Evolutionary conservation across 805 yeast genomes (phyloP), one percentile per base, ranked within the genome.

Genomic region (Pichia nanzhaoensis): DNA sequence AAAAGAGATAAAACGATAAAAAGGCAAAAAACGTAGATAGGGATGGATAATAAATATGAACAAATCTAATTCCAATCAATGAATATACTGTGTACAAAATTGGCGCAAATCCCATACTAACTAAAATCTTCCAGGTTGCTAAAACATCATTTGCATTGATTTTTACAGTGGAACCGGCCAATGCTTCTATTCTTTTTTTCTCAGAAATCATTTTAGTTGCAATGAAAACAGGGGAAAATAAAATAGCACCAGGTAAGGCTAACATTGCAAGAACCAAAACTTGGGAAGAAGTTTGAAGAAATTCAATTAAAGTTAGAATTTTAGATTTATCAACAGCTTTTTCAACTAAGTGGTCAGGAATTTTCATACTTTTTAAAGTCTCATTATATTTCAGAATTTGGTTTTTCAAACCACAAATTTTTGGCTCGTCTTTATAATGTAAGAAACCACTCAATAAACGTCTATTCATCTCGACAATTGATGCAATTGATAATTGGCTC

Each of bases 91-190:
- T 77, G 68, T 91, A 93, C 24, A 93, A 68, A 35, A 87, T 61
- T 2, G 99, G 99, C 0, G 97, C 95, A 44, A 87, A 67, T 5
- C 91, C 95, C 76, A 93, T 75, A 30, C 90, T 80, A 34, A 91
- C 88, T 51, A 93, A 70, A 39, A 93, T 82, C 64, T 93, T 93
- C 99, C 99, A 93, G 1, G 98, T 90, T 2, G 98, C 98, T 48
- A 93, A 77, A 21, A 93, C 97, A 63, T 93, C 99, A 46, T 80
- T 83, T 16, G 95, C 99, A 58, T 81, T 80, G 49, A 93, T 82
- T 61, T 93, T 93, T 19, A 93, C 99, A 0, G 89, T 75, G 0
- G 97, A 89, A 7, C 75, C 82, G 10, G 89, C 90, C 49, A 93
- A 70, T 0, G 98, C 99, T 39, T 77, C 74, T 46, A 65, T 70